These are phyloP conservation scores for Chlamydomonas sp. DNA, from an alignment of 139 green algal species.

Conservation along the genomic window DNA sequence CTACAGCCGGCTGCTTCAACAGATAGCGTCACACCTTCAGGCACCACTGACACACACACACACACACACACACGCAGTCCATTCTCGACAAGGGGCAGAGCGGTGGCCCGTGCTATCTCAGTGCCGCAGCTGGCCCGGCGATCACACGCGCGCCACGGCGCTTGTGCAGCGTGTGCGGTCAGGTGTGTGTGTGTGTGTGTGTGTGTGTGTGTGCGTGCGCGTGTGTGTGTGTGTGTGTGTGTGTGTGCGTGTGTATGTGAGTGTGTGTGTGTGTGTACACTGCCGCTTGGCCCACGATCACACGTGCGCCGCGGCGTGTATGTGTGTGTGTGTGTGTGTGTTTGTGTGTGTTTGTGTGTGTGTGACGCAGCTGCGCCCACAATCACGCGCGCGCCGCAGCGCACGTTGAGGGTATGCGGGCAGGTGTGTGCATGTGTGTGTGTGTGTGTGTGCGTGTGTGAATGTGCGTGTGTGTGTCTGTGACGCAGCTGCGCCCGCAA, in stretches of 20 bases:
- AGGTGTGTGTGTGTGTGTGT: constrained; percentile 27
- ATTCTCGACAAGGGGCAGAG: constrained; percentile 24
- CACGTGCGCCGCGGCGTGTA: too few species aligned
- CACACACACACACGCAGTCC: constrained; percentile 1
- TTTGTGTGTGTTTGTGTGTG: too few species aligned
- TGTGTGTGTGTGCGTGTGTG: neutral
- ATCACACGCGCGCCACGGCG: constrained; percentile 37
- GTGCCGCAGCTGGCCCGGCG: constrained; percentile 41
- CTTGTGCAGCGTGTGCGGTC: constrained; percentile 68
- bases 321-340: too few species aligned
- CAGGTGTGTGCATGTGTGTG: constrained; percentile 31
- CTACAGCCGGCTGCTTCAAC: too few species aligned
- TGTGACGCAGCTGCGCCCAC: constrained; percentile 46
- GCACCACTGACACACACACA: too few species aligned
- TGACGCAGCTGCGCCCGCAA: too few species aligned
- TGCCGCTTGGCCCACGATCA: too few species aligned
- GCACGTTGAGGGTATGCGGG: constrained; percentile 69
- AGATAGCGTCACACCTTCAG: too few species aligned
- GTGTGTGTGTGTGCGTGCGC: neutral
- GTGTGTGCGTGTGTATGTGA: too few species aligned
- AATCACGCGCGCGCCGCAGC: constrained; percentile 27
- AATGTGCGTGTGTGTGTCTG: too few species aligned
- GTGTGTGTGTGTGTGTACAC: too few species aligned
- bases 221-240: too few species aligned
- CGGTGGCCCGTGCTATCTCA: constrained; percentile 62